These are phyloP conservation scores for Xylaria nigripes DNA, from an alignment of 495 filamentous ascomycete genomes.

Conservation along the genomic window DNA sequence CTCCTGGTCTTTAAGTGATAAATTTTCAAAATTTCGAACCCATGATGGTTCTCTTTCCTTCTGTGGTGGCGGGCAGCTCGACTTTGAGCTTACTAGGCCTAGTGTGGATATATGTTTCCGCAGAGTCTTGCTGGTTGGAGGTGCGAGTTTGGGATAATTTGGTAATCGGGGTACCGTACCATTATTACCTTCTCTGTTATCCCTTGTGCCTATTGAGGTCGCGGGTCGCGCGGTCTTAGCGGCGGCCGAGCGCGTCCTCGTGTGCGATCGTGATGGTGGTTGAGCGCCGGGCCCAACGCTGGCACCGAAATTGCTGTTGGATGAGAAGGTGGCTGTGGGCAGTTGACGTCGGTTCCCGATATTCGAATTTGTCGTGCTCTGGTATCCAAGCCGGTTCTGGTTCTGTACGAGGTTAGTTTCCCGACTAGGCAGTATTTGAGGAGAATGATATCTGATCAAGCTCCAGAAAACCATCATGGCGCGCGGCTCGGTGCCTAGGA, in stretches of 20 bases:
- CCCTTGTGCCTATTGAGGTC: conserved; percentile 50
- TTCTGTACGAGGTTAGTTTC: conserved; percentile 1
- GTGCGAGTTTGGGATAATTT: conserved; percentile 23
- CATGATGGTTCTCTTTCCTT: conserved; percentile 26
- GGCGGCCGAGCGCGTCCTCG: conserved; percentile 36
- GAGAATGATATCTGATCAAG: background rate
- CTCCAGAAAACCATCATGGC: background rate
- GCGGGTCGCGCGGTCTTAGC: conserved; percentile 45
- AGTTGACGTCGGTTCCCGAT: conserved; percentile 34
- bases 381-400: background rate
- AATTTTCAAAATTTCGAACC: conserved; percentile 13
- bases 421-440: background rate
- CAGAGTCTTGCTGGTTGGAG: conserved; percentile 19
- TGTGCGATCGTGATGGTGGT: conserved; percentile 35
- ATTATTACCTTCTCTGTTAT: conserved; percentile 43
- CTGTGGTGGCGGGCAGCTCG: conserved; percentile 6
- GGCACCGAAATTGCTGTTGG: conserved; percentile 45
- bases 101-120: conserved; percentile 23
- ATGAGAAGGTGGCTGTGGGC: conserved; percentile 42
- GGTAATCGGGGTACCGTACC: conserved; percentile 48
- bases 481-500: background rate
- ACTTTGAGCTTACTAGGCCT: conserved; percentile 14
- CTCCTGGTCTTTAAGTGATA: conserved; percentile 25
- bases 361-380: conserved; percentile 12
- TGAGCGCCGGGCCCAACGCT: conserved; percentile 47